phyloP scores from a whole-genome alignment of 495 filamentous ascomycete species.

The Penicillium egyptiacum region DNA sequence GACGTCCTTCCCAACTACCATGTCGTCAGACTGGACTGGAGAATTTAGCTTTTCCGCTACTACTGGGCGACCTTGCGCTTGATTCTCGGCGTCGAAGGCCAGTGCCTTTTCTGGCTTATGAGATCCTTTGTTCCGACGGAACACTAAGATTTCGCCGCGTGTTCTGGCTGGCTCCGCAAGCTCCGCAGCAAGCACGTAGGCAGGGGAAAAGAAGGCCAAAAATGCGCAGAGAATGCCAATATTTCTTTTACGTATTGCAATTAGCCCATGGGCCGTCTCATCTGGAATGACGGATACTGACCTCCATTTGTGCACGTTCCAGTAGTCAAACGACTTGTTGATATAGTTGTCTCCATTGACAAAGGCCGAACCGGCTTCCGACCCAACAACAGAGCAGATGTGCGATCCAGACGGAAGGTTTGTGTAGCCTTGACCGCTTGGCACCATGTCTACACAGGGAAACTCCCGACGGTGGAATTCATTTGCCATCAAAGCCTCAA shows the following conservation, averaged over 20 bases:
- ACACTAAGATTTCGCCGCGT: slow-evolving; percentile 79
- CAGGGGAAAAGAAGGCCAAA: slow-evolving; percentile 57
- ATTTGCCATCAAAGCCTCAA: slow-evolving; percentile 41
- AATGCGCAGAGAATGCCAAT: slow-evolving; percentile 68
- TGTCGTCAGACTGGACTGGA: background rate
- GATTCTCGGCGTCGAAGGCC: background rate
- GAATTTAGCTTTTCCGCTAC: background rate
- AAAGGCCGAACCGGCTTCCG: background rate
- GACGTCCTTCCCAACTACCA: background rate
- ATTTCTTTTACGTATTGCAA: background rate
- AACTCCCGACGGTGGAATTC: slow-evolving; percentile 49
- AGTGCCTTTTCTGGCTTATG: background rate
- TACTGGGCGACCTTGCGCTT: background rate
- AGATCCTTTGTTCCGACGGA: slow-evolving; percentile 49
- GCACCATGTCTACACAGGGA: background rate
- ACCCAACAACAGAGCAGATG: background rate
- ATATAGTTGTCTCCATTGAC: background rate
- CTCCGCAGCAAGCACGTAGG: slow-evolving; percentile 70
- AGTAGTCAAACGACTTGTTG: background rate
- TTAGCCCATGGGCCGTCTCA: background rate
- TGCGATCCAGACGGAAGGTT: background rate
- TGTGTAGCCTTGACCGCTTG: background rate
- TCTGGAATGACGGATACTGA: background rate
- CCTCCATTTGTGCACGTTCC: background rate
- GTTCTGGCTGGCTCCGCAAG: slow-evolving; percentile 67